Base-by-base conservation (phyloP, 257 asterid genomes). In the Solanum pennellii region DNA sequence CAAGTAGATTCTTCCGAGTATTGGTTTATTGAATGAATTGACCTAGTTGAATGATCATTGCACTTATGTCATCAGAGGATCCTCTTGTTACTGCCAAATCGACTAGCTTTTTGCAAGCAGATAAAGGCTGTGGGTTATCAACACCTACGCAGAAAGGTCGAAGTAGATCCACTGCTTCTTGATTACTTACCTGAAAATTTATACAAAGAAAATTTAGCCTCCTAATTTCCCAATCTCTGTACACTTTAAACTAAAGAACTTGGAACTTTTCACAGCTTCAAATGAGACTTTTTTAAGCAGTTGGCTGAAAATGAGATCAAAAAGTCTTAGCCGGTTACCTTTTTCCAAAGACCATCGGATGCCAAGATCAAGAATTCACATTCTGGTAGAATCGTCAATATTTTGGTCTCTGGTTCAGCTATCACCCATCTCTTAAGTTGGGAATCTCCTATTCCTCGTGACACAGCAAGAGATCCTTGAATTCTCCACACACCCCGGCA, bases 291-390 rank as follows among this genome's bases (percentile, higher is more conserved):
- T 35, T 73, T 5, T 35, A 21, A 73, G 29, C 29, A 73, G 16
- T 37, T 37, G 14, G 9, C 39, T 14, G 39, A 68, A 69, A 31
- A 31, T 73, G 31, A 74, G 52, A 74, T 20, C 1, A 21, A 74
- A 20, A 37, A 21, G 82, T 12, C 10, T 74, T 9, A 27, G 83
- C 83, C 13, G 33, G 49, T 72, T 71, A 95, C 98, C 91, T 91
- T 92, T 82, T 96, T 98, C 99, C 99, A 96, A 60, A 96, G 90
- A 86, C 99, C 98, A 88, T 96, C 99, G 12, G 99, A 94, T 42
- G 97, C 99, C 82, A 96, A 87, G 92, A 96, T 92, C 87, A 95
- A 86, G 85, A 96, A 96, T 92, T 96, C 99, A 88, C 91, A 90
- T 23, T 94, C 94, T 41, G 94, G 92, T 71, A 35, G 59, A 87